Evolutionary conservation across 192 early-diverging fungal genomes (phyloP).

Genomic region (Martensiomyces pterosporus): DNA sequence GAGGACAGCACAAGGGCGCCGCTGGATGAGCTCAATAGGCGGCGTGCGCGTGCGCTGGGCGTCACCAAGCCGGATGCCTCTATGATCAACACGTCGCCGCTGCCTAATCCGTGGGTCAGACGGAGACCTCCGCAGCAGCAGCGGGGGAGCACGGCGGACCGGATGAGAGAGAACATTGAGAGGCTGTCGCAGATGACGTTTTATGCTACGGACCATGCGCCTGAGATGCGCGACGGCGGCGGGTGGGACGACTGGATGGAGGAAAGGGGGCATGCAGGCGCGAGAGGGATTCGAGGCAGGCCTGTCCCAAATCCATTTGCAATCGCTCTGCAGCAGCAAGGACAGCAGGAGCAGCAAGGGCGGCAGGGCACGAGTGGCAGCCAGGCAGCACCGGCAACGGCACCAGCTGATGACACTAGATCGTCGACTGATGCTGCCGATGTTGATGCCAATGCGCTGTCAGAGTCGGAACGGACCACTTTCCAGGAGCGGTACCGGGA

Average conservation of each 20-base stretch:
- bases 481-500: conserved; percentile 57
- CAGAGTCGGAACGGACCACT: not conserved
- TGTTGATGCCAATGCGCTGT: not conserved
- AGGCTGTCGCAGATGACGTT: not conserved
- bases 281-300: no score
- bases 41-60: conserved; percentile 37
- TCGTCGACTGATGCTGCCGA: no score
- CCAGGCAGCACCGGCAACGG: conserved; percentile 1
- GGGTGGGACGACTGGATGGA: not conserved
- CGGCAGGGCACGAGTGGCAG: not conserved
- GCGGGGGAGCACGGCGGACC: not conserved
- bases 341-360: no score
- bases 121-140: not conserved
- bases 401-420: not conserved
- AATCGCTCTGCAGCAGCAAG: no score
- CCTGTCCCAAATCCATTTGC: no score
- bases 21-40: conserved; percentile 40
- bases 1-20: conserved; percentile 19
- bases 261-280: no score
- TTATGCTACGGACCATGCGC: not conserved
- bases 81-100: conserved; percentile 39
- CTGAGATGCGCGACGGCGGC: not conserved
- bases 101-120: conserved; percentile 49
- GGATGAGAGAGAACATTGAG: not conserved
- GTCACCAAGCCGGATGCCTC: conserved; percentile 28